phyloP scores from a whole-genome alignment of 2,329 filamentous ascomycete species.

The Biscogniauxia marginata region DNA sequence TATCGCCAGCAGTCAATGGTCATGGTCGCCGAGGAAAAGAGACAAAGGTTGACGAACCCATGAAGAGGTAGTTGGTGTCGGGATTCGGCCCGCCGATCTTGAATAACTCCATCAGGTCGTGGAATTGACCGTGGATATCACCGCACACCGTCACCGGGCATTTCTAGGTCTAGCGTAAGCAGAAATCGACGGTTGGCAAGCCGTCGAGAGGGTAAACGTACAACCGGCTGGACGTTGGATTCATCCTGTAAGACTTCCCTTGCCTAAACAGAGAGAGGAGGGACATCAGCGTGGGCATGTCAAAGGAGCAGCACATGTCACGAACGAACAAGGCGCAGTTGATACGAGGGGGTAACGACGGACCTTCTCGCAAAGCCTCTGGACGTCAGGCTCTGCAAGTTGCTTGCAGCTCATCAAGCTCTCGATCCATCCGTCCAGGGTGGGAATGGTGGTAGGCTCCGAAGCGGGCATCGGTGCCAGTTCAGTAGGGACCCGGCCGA shows the following conservation, averaged over 20 bases:
- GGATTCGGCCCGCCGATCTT: constrained; percentile 97
- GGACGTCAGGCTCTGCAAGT: constrained; percentile 89
- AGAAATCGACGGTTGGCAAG: not conserved
- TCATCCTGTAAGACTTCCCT: constrained; percentile 96
- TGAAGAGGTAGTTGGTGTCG: constrained; percentile 99
- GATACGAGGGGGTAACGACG: constrained; percentile 27
- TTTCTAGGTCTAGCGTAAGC: constrained; percentile 63
- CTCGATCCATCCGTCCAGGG: constrained; percentile 97
- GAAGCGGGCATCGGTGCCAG: constrained; percentile 64
- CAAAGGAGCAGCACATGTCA: no score
- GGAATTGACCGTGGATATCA: constrained; percentile 98
- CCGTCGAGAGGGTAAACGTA: constrained; percentile 46
- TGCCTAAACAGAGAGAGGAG: constrained; percentile 55
- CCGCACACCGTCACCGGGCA: constrained; percentile 98
- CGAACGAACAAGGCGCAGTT: constrained; percentile 6
- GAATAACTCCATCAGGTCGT: constrained; percentile 99
- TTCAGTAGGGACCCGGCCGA: constrained; percentile 79
- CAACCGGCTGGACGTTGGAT: constrained; percentile 98
- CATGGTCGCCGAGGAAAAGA: not conserved
- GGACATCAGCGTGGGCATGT: constrained; percentile 34
- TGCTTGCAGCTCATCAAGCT: constrained; percentile 98
- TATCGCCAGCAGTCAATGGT: constrained; percentile 36
- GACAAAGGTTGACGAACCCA: constrained; percentile 62
- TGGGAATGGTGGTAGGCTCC: constrained; percentile 87
- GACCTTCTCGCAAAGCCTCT: constrained; percentile 97